Conservation (phyloP, 495 filamentous ascomycete genomes). For the Aspergillus leporis region DNA sequence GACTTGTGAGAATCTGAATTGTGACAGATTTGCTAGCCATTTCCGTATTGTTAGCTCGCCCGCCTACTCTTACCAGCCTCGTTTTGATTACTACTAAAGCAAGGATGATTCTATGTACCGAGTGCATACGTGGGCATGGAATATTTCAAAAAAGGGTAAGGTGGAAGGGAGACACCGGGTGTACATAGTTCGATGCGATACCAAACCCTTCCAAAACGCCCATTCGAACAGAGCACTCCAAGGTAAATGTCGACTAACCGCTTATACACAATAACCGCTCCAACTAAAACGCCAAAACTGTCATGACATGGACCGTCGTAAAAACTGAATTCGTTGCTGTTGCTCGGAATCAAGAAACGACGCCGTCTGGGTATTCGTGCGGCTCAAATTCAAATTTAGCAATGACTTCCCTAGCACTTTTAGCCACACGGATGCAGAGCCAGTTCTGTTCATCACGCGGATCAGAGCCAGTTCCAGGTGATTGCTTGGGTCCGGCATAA, state of each 20-base stretch:
- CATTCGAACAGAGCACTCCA: neutral
- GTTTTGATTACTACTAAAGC: neutral
- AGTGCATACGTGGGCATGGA: neutral
- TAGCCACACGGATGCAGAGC: constrained; percentile 41
- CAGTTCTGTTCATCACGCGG: constrained; percentile 31
- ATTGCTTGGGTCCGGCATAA: neutral
- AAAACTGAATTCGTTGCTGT: neutral
- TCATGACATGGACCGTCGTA: neutral
- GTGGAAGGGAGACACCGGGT: neutral
- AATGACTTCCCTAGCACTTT: constrained; percentile 39
- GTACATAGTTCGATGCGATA: neutral
- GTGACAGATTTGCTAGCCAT: neutral
- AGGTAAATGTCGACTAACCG: neutral
- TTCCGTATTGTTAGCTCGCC: neutral
- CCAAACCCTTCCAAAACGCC: neutral
- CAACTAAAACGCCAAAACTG: neutral
- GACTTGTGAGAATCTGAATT: neutral
- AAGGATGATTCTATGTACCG: neutral
- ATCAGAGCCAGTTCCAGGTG: neutral
- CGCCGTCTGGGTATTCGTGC: constrained; percentile 39
- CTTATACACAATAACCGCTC: neutral
- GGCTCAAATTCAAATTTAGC: constrained; percentile 43
- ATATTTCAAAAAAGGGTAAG: neutral
- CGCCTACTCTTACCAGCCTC: neutral
- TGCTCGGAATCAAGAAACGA: constrained; percentile 11